Evolutionary conservation across 1,284 basidiomycete genomes (phyloP), one percentile per base, ranked within the genome.

Genomic region (Gymnopus androsaceus): DNA sequence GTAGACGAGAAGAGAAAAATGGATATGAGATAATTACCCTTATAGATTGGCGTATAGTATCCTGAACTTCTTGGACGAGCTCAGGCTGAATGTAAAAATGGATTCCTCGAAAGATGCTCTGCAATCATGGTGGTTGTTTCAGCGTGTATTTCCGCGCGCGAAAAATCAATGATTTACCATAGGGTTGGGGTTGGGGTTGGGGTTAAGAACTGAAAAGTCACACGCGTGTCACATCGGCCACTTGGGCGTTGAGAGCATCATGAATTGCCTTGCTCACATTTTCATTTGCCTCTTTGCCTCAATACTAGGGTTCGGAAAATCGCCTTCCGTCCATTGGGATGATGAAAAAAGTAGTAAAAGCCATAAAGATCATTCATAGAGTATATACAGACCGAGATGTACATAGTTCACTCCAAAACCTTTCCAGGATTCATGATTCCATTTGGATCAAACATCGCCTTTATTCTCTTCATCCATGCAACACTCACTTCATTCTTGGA

Each of bases 381-480:
- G n/a, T n/a, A 21, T 7, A 19, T 1, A 40, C 23, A 23, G 38
- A 40, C n/a, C 14, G 19, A 40, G 38, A 40, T 40, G 17, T 21
- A 19, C 15, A 41, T n/a, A 40, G 6, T 27, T 56, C 42, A 75
- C 61, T 74, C 74, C 36, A 92, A 69, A 53, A 94, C 90, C 71
- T 94, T 92, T 34, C 88, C 88, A 1, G 94, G 94, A 65, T 94
- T 97, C 82, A 98, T 87, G 65, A 99, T 91, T 3, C 91, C 89
- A 49, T 87, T 82, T 3, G 94, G 92, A 72, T 99, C 97, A 67
- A 98, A 95, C 14, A 95, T 67, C n/a, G 83, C 69, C 74, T 98
- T 98, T 68, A 99, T 85, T 71, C 81, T 85, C 73, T 84, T 90
- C 96, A 99, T 99, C 76, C 88, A 78, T 54, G 85, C 87, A 64